Evolutionary conservation across 164 flowering plant species (phyloP).

Genomic region (Vitis riparia): DNA sequence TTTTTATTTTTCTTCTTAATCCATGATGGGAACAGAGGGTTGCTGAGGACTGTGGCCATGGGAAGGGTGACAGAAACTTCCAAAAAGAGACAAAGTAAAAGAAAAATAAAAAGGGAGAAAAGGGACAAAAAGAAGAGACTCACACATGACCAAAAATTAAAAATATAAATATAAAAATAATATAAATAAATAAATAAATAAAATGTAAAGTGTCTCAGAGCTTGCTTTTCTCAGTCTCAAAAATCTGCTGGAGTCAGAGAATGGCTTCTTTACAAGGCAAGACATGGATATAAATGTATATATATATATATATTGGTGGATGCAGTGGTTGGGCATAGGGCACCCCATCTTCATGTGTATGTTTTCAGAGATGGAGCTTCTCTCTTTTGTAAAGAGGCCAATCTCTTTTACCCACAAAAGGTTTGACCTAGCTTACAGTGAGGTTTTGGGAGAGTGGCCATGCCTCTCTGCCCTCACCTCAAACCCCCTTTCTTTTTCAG

Average conservation of each 20-base stretch:
- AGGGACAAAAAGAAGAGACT: constrained; percentile 6
- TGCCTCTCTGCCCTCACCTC: no score
- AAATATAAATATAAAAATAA: not conserved
- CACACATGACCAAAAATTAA: not conserved
- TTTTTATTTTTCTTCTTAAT: no score
- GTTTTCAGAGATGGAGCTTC: no score
- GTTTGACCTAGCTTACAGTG: constrained; percentile 17
- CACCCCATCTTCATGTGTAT: no score
- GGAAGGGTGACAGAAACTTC: constrained; percentile 31
- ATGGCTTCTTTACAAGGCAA: constrained; percentile 21
- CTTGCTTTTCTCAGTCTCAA: constrained; percentile 8
- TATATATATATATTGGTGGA: no score
- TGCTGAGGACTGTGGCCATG: not conserved
- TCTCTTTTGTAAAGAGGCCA: constrained; percentile 1
- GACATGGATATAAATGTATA: not conserved
- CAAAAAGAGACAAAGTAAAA: constrained; percentile 20
- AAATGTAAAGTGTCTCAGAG: not conserved
- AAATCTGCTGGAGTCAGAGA: constrained; percentile 12
- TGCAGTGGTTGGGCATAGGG: no score
- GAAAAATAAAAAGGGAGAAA: constrained; percentile 2
- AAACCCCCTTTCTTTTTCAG: no score
- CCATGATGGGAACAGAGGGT: no score
- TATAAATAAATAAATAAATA: constrained; percentile 2
- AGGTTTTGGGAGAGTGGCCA: no score
- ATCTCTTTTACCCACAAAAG: constrained; percentile 11